These are phyloP conservation scores for Hordeum vulgare DNA, from an alignment of 176 grass and related monocot genomes.

Conservation along the genomic window DNA sequence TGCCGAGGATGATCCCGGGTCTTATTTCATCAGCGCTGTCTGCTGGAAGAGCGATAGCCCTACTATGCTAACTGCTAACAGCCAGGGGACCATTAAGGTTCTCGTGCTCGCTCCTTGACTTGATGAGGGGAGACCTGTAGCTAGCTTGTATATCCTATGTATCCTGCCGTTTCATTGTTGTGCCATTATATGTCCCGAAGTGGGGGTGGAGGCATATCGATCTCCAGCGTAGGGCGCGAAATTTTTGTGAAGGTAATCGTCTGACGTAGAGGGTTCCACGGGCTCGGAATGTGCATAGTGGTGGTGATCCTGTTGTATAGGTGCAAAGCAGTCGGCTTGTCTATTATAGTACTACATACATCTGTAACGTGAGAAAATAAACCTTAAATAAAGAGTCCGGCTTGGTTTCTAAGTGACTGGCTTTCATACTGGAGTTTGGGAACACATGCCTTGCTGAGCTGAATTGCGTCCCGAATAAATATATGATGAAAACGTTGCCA, in stretches of 20 bases:
- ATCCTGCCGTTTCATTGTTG: neutral
- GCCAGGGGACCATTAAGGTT: slow-evolving; percentile 97
- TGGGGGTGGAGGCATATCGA: slow-evolving; percentile 18
- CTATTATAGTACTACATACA: neutral
- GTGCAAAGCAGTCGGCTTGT: slow-evolving; percentile 14
- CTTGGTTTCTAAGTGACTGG: slow-evolving; percentile 4
- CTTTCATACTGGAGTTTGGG: neutral
- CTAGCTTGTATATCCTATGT: slow-evolving; percentile 29
- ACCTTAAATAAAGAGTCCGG: neutral
- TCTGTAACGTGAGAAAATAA: slow-evolving; percentile 31
- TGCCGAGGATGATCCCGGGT: slow-evolving; percentile 70
- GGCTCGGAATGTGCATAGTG: slow-evolving; percentile 34
- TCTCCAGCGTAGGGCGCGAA: slow-evolving; percentile 11
- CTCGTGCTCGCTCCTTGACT: slow-evolving; percentile 88
- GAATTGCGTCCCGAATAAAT: neutral
- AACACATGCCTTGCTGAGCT: neutral
- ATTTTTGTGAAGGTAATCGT: slow-evolving; percentile 30
- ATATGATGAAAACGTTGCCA: neutral
- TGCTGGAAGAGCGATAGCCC: slow-evolving; percentile 99
- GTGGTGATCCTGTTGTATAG: slow-evolving; percentile 24
- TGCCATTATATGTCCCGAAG: slow-evolving; percentile 25
- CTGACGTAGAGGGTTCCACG: slow-evolving; percentile 33
- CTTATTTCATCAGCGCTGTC: slow-evolving; percentile 96
- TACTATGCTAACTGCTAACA: slow-evolving; percentile 95
- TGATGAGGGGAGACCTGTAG: neutral